phyloP scores from a whole-genome alignment of 805 yeast species.

The Blastobotrys americana region DNA sequence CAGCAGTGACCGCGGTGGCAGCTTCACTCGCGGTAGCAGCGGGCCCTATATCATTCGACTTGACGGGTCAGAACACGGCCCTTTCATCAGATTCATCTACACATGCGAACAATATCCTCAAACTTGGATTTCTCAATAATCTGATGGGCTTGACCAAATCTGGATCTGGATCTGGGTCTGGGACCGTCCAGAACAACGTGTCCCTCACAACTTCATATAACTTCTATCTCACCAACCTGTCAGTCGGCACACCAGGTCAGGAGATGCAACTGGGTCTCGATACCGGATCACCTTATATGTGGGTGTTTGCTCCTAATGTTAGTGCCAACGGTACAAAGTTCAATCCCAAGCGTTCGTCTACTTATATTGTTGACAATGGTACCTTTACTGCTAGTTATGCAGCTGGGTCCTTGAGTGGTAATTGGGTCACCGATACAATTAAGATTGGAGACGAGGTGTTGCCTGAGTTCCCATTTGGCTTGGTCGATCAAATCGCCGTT shows the following conservation, averaged over 20 bases:
- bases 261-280: constrained; percentile 38
- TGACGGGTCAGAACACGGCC: background rate
- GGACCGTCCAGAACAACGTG: constrained; percentile 10
- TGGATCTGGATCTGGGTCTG: background rate
- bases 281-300: constrained; percentile 45
- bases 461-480: constrained; percentile 26
- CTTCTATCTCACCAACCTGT: constrained; percentile 31
- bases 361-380: constrained; percentile 31
- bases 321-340: constrained; percentile 26
- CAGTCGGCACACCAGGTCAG: constrained; percentile 40
- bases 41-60: background rate
- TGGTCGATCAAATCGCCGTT: constrained; percentile 20
- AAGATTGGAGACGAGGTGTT: constrained; percentile 17
- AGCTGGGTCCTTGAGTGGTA: constrained; percentile 28
- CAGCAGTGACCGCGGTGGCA: too few species aligned
- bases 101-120: background rate
- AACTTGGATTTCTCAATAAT: background rate
- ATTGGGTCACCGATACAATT: constrained; percentile 28
- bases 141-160: background rate
- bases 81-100: background rate
- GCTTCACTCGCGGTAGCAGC: background rate
- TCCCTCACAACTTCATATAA: constrained; percentile 26
- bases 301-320: constrained; percentile 37
- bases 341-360: constrained; percentile 21
- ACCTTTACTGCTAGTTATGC: constrained; percentile 37